Evolutionary conservation across 495 filamentous ascomycete genomes (phyloP).

Genomic region (Glonium stellatum): DNA sequence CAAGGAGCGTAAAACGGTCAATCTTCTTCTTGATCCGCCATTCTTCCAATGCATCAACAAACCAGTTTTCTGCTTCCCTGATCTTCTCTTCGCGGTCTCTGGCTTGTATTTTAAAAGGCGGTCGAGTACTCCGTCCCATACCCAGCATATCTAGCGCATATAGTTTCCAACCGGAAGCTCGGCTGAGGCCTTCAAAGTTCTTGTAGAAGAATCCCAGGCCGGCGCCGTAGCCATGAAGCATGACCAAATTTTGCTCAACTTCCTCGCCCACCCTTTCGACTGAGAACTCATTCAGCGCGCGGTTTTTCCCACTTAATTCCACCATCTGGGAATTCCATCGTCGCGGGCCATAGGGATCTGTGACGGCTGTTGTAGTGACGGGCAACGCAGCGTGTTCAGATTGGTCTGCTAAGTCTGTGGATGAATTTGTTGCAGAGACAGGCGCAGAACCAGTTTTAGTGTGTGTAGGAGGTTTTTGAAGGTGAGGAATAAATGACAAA

Average conservation of each 20-base stretch:
- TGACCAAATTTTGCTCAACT: slow-evolving; percentile 78
- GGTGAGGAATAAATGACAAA: slow-evolving; percentile 77
- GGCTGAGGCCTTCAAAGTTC: slow-evolving; percentile 83
- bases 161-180: slow-evolving; percentile 74
- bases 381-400: slow-evolving; percentile 39
- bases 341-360: slow-evolving; percentile 80
- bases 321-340: slow-evolving; percentile 83
- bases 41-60: slow-evolving; percentile 91
- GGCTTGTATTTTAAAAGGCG: slow-evolving; percentile 72
- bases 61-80: slow-evolving; percentile 88
- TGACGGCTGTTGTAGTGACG: slow-evolving; percentile 46
- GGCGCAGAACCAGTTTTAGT: slow-evolving; percentile 55
- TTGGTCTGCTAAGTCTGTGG: slow-evolving; percentile 36
- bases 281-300: slow-evolving; percentile 86
- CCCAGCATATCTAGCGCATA: slow-evolving; percentile 89
- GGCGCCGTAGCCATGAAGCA: slow-evolving; percentile 95
- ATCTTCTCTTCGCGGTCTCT: slow-evolving; percentile 78
- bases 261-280: slow-evolving; percentile 76
- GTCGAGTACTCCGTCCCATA: slow-evolving; percentile 85
- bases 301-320: slow-evolving; percentile 72
- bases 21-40: slow-evolving; percentile 85
- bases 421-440: slow-evolving; percentile 33
- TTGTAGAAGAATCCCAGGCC: slow-evolving; percentile 96
- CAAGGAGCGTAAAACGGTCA: slow-evolving; percentile 85
- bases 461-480: slow-evolving; percentile 66